Base-by-base conservation (phyloP, 1,284 basidiomycete genomes). In the Coniferiporia sulphurascens region DNA sequence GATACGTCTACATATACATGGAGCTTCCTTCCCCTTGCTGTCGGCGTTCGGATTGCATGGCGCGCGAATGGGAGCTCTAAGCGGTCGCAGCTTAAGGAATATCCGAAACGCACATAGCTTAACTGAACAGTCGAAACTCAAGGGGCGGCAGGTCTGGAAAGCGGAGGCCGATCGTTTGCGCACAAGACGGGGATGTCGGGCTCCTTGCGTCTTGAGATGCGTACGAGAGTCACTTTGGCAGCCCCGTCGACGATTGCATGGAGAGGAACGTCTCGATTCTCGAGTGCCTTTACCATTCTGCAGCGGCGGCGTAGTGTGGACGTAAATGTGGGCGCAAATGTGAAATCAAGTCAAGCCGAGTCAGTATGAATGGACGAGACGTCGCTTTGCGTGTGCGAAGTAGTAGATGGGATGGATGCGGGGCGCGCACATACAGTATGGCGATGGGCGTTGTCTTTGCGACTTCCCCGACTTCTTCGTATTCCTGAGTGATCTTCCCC, bases 401-500 rank as follows among this genome's bases (percentile, higher is more conserved):
- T 27, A 3, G 38, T 41, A 15, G 9, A 2, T 41, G 38, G 9
- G 38, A n/a, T n/a, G 38, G 44, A 41, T 55, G 54, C 38, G 51
- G 13, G 48, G 54, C 64, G 15, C n/a, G n/a, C 21, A 85, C 93
- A 73, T 70, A 98, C 97, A 99, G 27, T 67, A 99, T 97, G 64
- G 98, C 91, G 60, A 98, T 86, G 0, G 97, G 97, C 4, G 96
- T 98, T 13, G 94, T 95, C 69, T 95, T 92, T 1, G 97, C 95
- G 17, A 99, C 93, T 74, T 99, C 99, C 59, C 97, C 96, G n/a
- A 99, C 96, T 72, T 99, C 96, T 71, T 99, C 97, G 72, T 99
- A 96, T 72, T 96, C 95, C 78, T 99, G 96, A 93, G 99, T 99
- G 63, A 99, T 98, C 78, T 95, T 94, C 82, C 98, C 98, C 78